These are phyloP conservation scores for Amanita inopinata DNA, from an alignment of 768 basidiomycete genomes.

Conservation along the genomic window DNA sequence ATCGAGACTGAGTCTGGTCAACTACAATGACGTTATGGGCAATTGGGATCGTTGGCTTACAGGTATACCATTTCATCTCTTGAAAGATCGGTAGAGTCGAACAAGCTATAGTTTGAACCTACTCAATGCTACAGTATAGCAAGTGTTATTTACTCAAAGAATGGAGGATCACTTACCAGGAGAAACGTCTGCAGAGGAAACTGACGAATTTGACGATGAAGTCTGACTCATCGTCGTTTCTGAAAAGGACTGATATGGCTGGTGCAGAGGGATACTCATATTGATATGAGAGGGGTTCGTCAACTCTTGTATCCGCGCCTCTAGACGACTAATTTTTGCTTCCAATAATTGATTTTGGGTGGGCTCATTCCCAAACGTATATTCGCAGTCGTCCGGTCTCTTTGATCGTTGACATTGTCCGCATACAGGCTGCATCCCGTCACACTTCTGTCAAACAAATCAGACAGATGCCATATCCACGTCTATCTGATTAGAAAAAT, in stretches of 20 bases:
- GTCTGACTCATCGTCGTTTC: neutral
- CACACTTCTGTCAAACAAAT: constrained; percentile 34
- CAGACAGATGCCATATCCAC: neutral
- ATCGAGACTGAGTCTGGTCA: constrained; percentile 19
- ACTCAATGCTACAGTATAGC: no score
- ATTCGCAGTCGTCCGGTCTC: constrained; percentile 51
- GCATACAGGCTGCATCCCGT: constrained; percentile 43
- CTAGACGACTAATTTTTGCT: constrained; percentile 37
- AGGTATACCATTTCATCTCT: constrained; percentile 19
- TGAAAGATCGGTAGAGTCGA: constrained; percentile 21
- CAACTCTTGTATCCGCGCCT: constrained; percentile 36
- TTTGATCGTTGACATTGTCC: constrained; percentile 38
- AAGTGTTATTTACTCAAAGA: no score
- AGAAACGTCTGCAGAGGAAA: neutral
- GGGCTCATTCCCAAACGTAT: constrained; percentile 34
- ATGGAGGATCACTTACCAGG: no score
- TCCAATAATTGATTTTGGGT: constrained; percentile 41
- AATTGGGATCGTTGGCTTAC: constrained; percentile 16
- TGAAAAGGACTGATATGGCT: constrained; percentile 22
- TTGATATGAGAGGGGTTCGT: constrained; percentile 26
- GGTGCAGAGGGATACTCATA: constrained; percentile 22
- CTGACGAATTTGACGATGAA: neutral
- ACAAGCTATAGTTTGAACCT: neutral
- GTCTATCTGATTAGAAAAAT: neutral
- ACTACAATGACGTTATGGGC: neutral